Percentiles rank a stretch among this genome's conserved stretches.
These are phyloP conservation scores for Tricholoma terreum DNA, from an alignment of 768 basidiomycete species.

Conservation along the genomic window DNA sequence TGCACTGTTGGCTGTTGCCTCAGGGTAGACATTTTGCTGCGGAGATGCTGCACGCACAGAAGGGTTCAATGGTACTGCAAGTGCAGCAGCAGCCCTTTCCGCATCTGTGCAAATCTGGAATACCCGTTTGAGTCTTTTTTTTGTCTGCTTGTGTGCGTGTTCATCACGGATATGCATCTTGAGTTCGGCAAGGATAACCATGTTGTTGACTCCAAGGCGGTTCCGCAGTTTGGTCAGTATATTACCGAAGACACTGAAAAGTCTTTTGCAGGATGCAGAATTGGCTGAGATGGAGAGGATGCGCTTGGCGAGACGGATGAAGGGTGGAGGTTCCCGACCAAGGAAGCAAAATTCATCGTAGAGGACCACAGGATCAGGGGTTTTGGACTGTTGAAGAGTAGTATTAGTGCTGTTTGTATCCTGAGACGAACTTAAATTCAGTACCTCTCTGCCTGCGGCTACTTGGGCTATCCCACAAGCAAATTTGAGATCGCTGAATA, in stretches of 20 bases:
- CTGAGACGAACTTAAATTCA: not conserved
- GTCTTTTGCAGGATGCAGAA: constrained; percentile 28
- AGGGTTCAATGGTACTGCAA: too few relatives aligned
- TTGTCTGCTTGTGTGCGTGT: constrained; percentile 1
- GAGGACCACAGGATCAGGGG: constrained; percentile 11
- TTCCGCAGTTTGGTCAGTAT: constrained; percentile 26
- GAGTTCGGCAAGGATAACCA: constrained; percentile 23
- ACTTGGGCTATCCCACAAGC: not conserved
- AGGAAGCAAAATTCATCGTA: constrained; percentile 8
- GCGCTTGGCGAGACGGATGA: constrained; percentile 17
- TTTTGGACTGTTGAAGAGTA: constrained; percentile 1
- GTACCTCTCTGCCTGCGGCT: too few relatives aligned
- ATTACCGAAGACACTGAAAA: constrained; percentile 29
- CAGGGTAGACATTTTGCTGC: too few relatives aligned
- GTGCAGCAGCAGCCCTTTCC: too few relatives aligned
- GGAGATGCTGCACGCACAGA: too few relatives aligned
- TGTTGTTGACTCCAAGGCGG: constrained; percentile 13
- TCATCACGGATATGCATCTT: constrained; percentile 29
- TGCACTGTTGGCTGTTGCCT: too few relatives aligned
- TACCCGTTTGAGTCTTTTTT: constrained; percentile 4
- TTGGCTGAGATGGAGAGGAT: constrained; percentile 25
- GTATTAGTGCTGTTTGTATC: too few relatives aligned
- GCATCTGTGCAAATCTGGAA: too few relatives aligned
- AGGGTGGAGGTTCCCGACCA: constrained; percentile 6
- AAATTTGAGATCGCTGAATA: not conserved